Conservation (phyloP, 768 basidiomycete genomes). For the Russula lepida region DNA sequence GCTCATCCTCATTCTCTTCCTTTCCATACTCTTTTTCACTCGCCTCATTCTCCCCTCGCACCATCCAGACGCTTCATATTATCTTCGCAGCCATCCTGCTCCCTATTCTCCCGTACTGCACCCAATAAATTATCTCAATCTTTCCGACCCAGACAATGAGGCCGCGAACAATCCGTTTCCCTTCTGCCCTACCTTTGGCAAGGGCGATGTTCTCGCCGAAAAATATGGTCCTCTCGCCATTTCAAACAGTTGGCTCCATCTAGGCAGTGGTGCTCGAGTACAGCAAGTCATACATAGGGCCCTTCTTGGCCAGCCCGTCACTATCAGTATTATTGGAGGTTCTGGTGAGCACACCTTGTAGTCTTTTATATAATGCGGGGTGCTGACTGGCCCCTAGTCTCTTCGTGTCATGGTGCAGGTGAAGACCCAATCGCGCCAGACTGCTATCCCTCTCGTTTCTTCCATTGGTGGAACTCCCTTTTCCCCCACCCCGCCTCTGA, state of each 20-base stretch:
- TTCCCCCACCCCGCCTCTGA: constrained; percentile 98
- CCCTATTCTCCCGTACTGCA: constrained; percentile 37
- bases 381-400: constrained; percentile 44
- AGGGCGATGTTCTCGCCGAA: constrained; percentile 66
- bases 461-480: constrained; percentile 95
- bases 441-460: constrained; percentile 94
- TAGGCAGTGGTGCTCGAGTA: constrained; percentile 73
- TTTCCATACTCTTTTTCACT: constrained; percentile 47
- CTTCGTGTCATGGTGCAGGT: constrained; percentile 89
- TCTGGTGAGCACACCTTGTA: constrained; percentile 48
- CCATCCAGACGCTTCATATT: constrained; percentile 21
- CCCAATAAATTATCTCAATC: constrained; percentile 80
- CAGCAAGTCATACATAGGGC: constrained; percentile 81
- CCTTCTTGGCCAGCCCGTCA: constrained; percentile 75
- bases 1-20: constrained; percentile 45
- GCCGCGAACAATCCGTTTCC: constrained; percentile 65
- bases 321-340: constrained; percentile 84
- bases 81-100: constrained; percentile 24
- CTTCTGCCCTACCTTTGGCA: constrained; percentile 87
- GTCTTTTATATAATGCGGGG: neutral
- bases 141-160: constrained; percentile 29
- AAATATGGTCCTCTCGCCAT: constrained; percentile 73
- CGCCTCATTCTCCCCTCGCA: constrained; percentile 42
- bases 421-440: constrained; percentile 75
- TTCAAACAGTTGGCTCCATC: constrained; percentile 64